Conservation (phyloP, 352 stramenopile species). For the Globisporangium splendens region DNA sequence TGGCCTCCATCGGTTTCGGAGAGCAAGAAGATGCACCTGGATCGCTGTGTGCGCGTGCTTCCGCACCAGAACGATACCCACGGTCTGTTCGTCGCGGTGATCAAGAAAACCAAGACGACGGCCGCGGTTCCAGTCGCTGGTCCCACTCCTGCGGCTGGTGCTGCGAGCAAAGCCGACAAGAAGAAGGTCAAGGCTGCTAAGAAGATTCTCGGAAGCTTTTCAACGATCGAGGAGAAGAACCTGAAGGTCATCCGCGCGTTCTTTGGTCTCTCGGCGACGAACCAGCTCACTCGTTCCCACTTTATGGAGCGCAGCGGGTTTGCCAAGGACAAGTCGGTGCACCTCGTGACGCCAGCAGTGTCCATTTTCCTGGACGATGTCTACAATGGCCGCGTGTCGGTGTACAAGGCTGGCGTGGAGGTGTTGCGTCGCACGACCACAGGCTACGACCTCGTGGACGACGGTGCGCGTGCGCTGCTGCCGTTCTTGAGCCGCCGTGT, state of each 20-base stretch:
- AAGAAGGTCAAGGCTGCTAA: conserved; percentile 47
- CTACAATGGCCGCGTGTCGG: conserved; percentile 43
- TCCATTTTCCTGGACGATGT: conserved; percentile 32
- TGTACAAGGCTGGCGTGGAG: conserved; percentile 67
- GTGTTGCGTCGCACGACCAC: conserved; percentile 27
- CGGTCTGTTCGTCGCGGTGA: conserved; percentile 96
- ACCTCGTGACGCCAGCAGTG: conserved; percentile 57
- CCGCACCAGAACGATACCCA: conserved; percentile 98
- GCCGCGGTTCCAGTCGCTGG: conserved; percentile 20
- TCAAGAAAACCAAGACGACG: conserved; percentile 75
- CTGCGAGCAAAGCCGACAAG: conserved; percentile 30
- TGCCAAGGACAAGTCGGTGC: conserved; percentile 62
- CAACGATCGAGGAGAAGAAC: conserved; percentile 34
- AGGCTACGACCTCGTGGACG: conserved; percentile 56
- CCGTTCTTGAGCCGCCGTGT: conserved; percentile 45
- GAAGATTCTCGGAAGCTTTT: conserved; percentile 67
- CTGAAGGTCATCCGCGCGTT: conserved; percentile 34
- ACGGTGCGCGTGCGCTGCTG: conserved; percentile 58
- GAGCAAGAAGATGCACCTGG: conserved; percentile 58
- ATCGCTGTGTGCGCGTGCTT: conserved; percentile 92
- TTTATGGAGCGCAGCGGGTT: conserved; percentile 70
- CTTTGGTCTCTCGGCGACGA: conserved; percentile 31
- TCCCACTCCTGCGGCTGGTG: conserved; percentile 18
- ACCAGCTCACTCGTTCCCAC: conserved; percentile 13
- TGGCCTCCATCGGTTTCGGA: conserved; percentile 73